These are phyloP conservation scores for Aspergillus aculeatinus DNA, from an alignment of 2,329 filamentous ascomycete species.

Conservation along the genomic window DNA sequence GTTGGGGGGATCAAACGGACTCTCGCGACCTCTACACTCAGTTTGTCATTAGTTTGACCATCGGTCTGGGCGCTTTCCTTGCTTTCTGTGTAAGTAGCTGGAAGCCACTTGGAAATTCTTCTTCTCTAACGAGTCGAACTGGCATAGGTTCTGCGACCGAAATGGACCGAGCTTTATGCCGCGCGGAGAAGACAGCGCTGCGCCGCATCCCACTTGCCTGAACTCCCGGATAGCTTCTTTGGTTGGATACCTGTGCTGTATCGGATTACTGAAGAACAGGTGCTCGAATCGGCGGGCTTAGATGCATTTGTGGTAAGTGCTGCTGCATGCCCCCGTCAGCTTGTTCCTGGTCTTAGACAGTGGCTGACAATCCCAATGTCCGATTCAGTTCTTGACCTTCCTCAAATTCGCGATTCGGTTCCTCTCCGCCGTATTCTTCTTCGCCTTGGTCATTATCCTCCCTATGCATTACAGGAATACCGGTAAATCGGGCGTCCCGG, in stretches of 20 bases:
- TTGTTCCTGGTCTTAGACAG: background rate
- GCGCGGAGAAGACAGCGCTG: conserved; percentile 77
- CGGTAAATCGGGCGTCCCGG: conserved; percentile 42
- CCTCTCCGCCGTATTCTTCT: conserved; percentile 74
- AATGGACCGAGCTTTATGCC: conserved; percentile 89
- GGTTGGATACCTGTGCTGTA: conserved; percentile 91
- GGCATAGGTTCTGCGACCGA: conserved; percentile 72
- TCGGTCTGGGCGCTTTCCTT: conserved; percentile 46
- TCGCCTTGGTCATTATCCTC: conserved; percentile 75
- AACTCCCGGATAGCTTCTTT: conserved; percentile 79
- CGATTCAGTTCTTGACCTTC: conserved; percentile 73
- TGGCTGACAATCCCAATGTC: background rate
- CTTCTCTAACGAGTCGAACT: conserved; percentile 13
- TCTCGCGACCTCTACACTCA: conserved; percentile 46
- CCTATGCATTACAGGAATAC: conserved; percentile 76
- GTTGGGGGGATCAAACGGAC: conserved; percentile 33
- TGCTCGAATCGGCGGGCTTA: conserved; percentile 83
- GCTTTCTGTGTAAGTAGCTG: conserved; percentile 45
- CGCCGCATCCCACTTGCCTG: conserved; percentile 66
- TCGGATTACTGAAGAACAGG: conserved; percentile 81
- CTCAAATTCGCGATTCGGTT: conserved; percentile 94
- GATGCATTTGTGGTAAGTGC: conserved; percentile 85
- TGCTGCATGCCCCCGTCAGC: background rate
- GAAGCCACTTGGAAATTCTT: background rate
- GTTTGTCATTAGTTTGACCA: conserved; percentile 43